Evolutionary conservation across 2,329 filamentous ascomycete genomes (phyloP).

Genomic region (Ophiostoma quercus): DNA sequence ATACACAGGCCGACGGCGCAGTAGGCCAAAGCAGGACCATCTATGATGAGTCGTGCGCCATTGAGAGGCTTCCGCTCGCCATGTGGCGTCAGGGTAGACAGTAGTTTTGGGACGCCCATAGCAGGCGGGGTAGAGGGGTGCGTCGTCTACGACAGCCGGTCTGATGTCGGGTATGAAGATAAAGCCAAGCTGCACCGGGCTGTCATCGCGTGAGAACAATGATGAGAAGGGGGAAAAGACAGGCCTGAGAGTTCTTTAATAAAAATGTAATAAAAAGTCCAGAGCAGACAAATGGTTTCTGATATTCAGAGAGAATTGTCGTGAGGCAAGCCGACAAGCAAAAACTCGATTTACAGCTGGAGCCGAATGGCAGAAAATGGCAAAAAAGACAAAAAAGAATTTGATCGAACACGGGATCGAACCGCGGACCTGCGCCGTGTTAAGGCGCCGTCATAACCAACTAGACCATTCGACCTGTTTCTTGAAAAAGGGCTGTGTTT

Average conservation of each 20-base stretch:
- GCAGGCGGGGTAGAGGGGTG: not conserved
- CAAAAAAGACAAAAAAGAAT: not conserved
- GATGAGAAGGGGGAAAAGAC: not conserved
- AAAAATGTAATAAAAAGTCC: not conserved
- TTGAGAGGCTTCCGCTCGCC: constrained; percentile 27
- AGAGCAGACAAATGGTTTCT: not conserved
- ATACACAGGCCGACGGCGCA: constrained; percentile 27
- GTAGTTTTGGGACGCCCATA: constrained; percentile 31
- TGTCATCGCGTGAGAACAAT: constrained; percentile 2
- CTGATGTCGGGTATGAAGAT: not conserved
- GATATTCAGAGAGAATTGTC: not conserved
- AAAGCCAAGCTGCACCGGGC: not conserved
- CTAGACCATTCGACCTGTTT: constrained; percentile 25
- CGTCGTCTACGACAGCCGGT: not conserved
- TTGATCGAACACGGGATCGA: constrained; percentile 26
- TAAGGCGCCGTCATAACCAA: constrained; percentile 27
- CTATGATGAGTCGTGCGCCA: constrained; percentile 28
- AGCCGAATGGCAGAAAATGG: not conserved
- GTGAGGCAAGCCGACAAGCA: not conserved
- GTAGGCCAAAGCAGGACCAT: constrained; percentile 33
- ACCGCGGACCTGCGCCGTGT: constrained; percentile 26
- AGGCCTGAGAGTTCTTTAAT: not conserved
- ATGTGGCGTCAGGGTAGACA: constrained; percentile 28
- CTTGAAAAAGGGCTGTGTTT: not conserved
- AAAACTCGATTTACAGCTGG: not conserved